Evolutionary conservation across 106 monocot species (phyloP), one percentile per base, ranked within the genome.

Genomic region (Dendrobium catenatum): DNA sequence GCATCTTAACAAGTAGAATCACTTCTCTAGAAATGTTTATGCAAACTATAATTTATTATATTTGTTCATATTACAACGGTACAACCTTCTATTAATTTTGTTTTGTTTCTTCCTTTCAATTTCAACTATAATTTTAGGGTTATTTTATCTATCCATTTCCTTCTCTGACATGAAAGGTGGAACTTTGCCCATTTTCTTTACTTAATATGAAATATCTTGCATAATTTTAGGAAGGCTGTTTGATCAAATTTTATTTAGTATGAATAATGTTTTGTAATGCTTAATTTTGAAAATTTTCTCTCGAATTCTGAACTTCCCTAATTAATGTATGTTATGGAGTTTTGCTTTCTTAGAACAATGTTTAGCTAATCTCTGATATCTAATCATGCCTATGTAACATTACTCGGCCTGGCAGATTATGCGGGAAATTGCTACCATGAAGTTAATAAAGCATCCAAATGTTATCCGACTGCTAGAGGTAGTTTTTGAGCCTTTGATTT

Each of bases 401-500:
- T 49, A 49, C 2, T 49, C 26, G 3, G 15, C 46, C 8, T 22
- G 83, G 87, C 89, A 94, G 93, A 89, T 94, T 55, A 89, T 84
- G 79, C 73, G 91, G 16, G 93, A 94, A 79, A 89, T 94, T 79
- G 84, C 87, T 4, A 91, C 84, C 26, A 91, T 91, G 89, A 94
- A 94, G 84, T 79, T 89, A 80, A 83, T 93, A 84, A 86, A 89
- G 77, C 93, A 93, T 88, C 93, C 93, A 54, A 85, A 93, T 87
- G 89, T 93, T 81, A 86, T 94, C 78, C 79, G 89, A 11, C 47
- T 89, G 33, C 79, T 81, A 54, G 93, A 94, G 91, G 93, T 91
- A 84, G 24, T 37, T 19, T 31, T 43, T 11, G n/a, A 48, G 42
- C 54, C 9, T 48, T 81, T 42, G 67, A 4, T 22, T 76, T 29